Percentiles rank a stretch among this genome's conserved stretches.
These are phyloP conservation scores for Amanita subjunquillea DNA, from an alignment of 768 basidiomycete genomes.

Conservation along the genomic window DNA sequence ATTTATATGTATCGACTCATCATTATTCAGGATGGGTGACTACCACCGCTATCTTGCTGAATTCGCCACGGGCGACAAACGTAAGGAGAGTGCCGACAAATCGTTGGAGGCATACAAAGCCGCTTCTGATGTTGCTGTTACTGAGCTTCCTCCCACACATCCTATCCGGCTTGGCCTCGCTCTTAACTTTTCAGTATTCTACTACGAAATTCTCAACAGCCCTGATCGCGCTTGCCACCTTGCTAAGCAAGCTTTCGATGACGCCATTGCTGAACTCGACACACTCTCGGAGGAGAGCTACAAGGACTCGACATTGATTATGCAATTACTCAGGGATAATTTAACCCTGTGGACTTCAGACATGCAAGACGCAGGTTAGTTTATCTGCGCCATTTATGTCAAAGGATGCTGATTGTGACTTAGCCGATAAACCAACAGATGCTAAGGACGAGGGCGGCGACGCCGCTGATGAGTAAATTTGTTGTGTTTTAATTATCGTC, in stretches of 20 bases:
- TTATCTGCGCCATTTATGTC: background rate
- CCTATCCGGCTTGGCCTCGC: conserved; percentile 98
- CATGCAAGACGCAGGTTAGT: conserved; percentile 86
- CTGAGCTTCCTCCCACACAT: conserved; percentile 91
- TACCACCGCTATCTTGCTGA: conserved; percentile 99
- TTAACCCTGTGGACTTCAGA: conserved; percentile 97
- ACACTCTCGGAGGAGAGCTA: conserved; percentile 98
- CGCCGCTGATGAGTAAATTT: conserved; percentile 53
- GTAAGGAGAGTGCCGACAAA: conserved; percentile 95
- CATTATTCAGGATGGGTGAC: conserved; percentile 82
- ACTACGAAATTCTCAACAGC: conserved; percentile 98
- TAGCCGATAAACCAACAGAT: conserved; percentile 62
- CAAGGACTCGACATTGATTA: conserved; percentile 97
- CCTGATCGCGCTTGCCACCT: conserved; percentile 98
- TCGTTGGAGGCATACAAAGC: conserved; percentile 97
- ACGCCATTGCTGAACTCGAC: conserved; percentile 98
- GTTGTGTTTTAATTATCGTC: conserved; percentile 8
- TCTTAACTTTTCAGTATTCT: conserved; percentile 99
- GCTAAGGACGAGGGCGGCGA: conserved; percentile 59
- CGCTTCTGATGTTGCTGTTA: conserved; percentile 93
- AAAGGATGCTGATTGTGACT: conserved; percentile 7
- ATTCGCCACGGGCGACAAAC: conserved; percentile 96
- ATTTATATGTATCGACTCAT: conserved; percentile 10
- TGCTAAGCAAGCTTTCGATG: conserved; percentile 98
- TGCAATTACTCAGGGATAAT: conserved; percentile 96